phyloP scores from a whole-genome alignment of 1,284 basidiomycete genomes.

The Hemileia vastatrix region DNA sequence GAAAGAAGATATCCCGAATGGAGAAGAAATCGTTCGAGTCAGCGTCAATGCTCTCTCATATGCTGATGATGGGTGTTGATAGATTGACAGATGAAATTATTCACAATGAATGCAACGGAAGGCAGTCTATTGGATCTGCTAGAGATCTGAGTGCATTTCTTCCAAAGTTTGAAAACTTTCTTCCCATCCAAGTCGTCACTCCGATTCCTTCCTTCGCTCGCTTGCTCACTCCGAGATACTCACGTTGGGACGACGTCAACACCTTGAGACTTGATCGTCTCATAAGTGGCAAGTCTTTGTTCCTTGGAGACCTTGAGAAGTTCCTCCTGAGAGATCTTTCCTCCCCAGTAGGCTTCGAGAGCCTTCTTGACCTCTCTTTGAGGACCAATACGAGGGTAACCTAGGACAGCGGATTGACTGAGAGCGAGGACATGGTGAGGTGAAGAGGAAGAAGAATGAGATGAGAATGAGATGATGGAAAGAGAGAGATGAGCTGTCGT shows the following conservation, averaged over 20 bases:
- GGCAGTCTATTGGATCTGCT: not conserved
- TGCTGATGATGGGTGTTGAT: too few relatives aligned
- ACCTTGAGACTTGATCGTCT: constrained; percentile 70
- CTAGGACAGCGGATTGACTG: constrained; percentile 68
- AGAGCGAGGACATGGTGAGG: constrained; percentile 40
- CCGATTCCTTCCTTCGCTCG: not conserved
- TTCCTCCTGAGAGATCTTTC: constrained; percentile 78
- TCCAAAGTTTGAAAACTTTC: too few relatives aligned
- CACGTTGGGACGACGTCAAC: constrained; percentile 89
- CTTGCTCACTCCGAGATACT: constrained; percentile 40
- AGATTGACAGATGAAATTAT: too few relatives aligned
- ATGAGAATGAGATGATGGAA: not conserved
- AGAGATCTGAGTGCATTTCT: too few relatives aligned
- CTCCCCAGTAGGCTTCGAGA: constrained; percentile 94
- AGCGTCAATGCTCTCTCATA: too few relatives aligned
- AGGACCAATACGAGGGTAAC: constrained; percentile 93
- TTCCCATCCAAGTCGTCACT: too few relatives aligned
- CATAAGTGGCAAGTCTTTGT: constrained; percentile 84
- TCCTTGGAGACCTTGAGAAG: constrained; percentile 80
- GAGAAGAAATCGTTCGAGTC: not conserved
- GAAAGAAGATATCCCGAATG: not conserved
- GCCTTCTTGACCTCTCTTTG: constrained; percentile 99
- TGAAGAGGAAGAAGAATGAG: not conserved
- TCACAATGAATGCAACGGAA: not conserved
- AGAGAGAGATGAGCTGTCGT: not conserved